These are phyloP conservation scores for Austroboletus eburneus DNA, from an alignment of 768 basidiomycete genomes.

Conservation along the genomic window DNA sequence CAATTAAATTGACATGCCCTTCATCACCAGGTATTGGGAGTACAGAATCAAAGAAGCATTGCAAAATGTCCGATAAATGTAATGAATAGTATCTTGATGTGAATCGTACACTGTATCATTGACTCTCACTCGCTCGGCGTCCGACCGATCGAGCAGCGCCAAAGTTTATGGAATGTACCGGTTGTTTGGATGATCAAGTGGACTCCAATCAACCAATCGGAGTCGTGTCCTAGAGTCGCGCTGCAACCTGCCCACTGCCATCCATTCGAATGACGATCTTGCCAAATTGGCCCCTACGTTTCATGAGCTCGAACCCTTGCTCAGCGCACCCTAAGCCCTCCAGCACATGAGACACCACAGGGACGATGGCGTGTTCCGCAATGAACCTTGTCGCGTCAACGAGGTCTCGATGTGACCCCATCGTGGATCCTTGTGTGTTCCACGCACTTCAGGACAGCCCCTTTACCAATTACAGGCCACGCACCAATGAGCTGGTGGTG, in stretches of 20 bases:
- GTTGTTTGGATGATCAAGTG: too few species aligned
- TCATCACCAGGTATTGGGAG: constrained; percentile 64
- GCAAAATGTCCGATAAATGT: constrained; percentile 21
- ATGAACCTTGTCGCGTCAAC: constrained; percentile 69
- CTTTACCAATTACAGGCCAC: constrained; percentile 14
- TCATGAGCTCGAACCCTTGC: constrained; percentile 66
- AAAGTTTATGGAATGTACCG: not conserved
- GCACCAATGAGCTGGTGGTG: constrained; percentile 71
- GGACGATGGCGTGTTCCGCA: constrained; percentile 58
- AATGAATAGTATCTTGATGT: constrained; percentile 1
- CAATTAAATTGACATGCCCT: constrained; percentile 22
- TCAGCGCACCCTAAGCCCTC: constrained; percentile 61
- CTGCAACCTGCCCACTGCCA: constrained; percentile 17
- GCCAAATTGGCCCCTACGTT: constrained; percentile 66
- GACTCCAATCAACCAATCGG: too few species aligned
- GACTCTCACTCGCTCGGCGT: not conserved
- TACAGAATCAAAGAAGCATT: constrained; percentile 59
- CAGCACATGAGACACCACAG: constrained; percentile 67
- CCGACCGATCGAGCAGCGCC: constrained; percentile 1
- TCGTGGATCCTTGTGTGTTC: constrained; percentile 60
- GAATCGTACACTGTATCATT: constrained; percentile 9
- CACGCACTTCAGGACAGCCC: constrained; percentile 12
- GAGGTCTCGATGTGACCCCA: constrained; percentile 79
- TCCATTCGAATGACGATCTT: constrained; percentile 63
- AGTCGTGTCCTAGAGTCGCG: constrained; percentile 23